phyloP scores from a whole-genome alignment of 768 basidiomycete genomes.

The Suillus placidus region DNA sequence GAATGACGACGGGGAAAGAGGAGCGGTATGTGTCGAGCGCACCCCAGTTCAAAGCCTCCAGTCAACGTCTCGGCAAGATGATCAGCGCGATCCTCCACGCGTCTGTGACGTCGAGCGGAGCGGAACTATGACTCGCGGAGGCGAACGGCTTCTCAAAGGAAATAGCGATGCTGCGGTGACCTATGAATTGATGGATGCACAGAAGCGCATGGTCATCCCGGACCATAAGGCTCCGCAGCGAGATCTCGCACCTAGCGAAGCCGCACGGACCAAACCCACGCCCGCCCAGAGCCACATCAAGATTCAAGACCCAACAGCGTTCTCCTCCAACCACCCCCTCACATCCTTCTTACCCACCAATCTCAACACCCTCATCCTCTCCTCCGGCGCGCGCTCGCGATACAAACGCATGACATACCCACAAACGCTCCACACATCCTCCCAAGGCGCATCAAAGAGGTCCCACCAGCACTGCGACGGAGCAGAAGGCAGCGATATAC shows the following conservation, averaged over 20 bases:
- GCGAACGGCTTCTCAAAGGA: not conserved
- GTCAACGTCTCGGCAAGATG: not conserved
- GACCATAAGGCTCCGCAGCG: not conserved
- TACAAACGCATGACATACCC: conserved; percentile 87
- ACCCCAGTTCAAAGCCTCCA: not conserved
- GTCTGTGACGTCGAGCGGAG: not conserved
- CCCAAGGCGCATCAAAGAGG: conserved; percentile 89
- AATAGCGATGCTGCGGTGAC: not conserved
- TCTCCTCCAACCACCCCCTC: conserved; percentile 78
- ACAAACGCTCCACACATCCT: conserved; percentile 84
- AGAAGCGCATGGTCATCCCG: not conserved
- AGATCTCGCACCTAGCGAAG: too few species aligned
- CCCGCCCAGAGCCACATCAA: not conserved
- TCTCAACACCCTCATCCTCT: conserved; percentile 50
- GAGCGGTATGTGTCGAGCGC: not conserved
- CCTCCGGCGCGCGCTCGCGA: conserved; percentile 48
- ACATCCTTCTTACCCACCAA: conserved; percentile 80
- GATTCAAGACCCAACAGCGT: conserved; percentile 8
- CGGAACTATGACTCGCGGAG: not conserved
- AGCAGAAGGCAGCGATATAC: conserved; percentile 71
- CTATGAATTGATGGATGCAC: not conserved
- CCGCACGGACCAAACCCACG: not conserved
- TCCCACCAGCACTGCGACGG: conserved; percentile 88
- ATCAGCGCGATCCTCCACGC: not conserved
- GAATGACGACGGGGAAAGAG: not conserved